Evolutionary conservation across 192 early-diverging fungal genomes (phyloP).

Genomic region (Podila minutissima): DNA sequence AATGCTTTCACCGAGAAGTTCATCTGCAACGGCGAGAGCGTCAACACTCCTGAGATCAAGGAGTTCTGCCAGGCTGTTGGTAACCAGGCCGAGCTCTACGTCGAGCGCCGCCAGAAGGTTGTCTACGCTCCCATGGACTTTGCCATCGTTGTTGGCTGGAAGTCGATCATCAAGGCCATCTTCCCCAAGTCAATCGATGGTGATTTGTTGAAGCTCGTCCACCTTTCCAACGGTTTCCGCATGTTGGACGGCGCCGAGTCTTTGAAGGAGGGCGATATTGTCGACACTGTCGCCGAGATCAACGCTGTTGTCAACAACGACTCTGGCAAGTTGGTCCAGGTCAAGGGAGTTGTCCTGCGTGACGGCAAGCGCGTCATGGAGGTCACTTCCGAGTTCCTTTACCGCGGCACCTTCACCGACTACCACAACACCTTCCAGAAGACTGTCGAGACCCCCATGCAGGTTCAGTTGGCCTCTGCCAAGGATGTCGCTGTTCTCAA

Average conservation of each 20-base stretch:
- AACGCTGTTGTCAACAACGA: slow-evolving; percentile 90
- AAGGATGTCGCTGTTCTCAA: slow-evolving; percentile 93
- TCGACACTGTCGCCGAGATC: slow-evolving; percentile 85
- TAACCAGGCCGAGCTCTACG: slow-evolving; percentile 74
- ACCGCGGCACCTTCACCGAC: slow-evolving; percentile 90
- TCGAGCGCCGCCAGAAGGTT: slow-evolving; percentile 77
- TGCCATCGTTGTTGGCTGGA: slow-evolving; percentile 93
- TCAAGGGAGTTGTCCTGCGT: slow-evolving; percentile 82
- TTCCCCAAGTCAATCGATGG: slow-evolving; percentile 94
- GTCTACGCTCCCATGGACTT: slow-evolving; percentile 91
- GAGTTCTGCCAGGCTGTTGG: slow-evolving; percentile 83
- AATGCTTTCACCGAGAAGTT: slow-evolving; percentile 74
- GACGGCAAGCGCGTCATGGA: slow-evolving; percentile 83
- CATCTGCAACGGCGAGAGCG: slow-evolving; percentile 66
- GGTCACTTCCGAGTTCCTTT: slow-evolving; percentile 91
- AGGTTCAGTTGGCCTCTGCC: slow-evolving; percentile 72
- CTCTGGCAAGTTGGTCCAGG: slow-evolving; percentile 91
- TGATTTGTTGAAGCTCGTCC: slow-evolving; percentile 91
- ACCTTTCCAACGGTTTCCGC: slow-evolving; percentile 94
- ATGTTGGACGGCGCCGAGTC: slow-evolving; percentile 78
- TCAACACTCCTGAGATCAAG: slow-evolving; percentile 70
- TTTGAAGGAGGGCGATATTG: slow-evolving; percentile 83
- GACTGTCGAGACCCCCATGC: slow-evolving; percentile 82
- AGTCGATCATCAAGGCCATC: slow-evolving; percentile 90
- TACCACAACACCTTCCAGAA: slow-evolving; percentile 90